Conservation (phyloP, 1,284 basidiomycete species). For the Apiotrichum sp. region DNA sequence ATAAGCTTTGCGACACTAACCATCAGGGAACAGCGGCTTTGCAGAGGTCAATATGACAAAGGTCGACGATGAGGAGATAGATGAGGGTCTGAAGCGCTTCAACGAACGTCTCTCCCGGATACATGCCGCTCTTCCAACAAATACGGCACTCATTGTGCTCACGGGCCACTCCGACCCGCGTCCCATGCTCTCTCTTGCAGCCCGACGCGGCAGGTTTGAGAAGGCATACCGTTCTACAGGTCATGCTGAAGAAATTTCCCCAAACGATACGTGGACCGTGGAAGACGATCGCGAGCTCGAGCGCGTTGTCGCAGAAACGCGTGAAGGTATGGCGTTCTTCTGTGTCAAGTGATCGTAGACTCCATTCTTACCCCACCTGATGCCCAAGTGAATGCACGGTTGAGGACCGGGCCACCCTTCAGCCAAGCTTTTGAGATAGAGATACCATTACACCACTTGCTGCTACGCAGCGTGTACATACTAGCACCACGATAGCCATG, state of each 20-base stretch:
- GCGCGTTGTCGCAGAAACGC: slow-evolving; percentile 67
- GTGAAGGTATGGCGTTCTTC: slow-evolving; percentile 74
- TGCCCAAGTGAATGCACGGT: too few relatives aligned
- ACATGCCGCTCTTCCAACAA: slow-evolving; percentile 62
- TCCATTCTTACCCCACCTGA: not conserved
- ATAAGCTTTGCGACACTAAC: not conserved
- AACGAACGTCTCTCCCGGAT: slow-evolving; percentile 59
- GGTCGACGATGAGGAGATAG: slow-evolving; percentile 9
- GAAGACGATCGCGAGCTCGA: slow-evolving; percentile 70
- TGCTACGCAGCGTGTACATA: not conserved
- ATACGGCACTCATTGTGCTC: slow-evolving; percentile 74
- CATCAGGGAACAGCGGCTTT: slow-evolving; percentile 9
- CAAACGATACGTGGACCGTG: slow-evolving; percentile 50
- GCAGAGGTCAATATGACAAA: not conserved
- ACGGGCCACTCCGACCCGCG: slow-evolving; percentile 82
- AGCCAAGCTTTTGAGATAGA: too few relatives aligned
- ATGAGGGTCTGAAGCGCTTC: slow-evolving; percentile 47
- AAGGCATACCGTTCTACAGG: slow-evolving; percentile 53
- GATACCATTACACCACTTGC: not conserved
- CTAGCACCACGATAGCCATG: not conserved
- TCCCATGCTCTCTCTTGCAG: slow-evolving; percentile 62
- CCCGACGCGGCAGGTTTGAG: slow-evolving; percentile 67
- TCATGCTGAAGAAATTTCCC: slow-evolving; percentile 50
- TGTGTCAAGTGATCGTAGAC: slow-evolving; percentile 56
- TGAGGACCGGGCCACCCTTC: not conserved